Base-by-base conservation (phyloP, 352 stramenopile genomes). In the Aphanomyces invadans region DNA sequence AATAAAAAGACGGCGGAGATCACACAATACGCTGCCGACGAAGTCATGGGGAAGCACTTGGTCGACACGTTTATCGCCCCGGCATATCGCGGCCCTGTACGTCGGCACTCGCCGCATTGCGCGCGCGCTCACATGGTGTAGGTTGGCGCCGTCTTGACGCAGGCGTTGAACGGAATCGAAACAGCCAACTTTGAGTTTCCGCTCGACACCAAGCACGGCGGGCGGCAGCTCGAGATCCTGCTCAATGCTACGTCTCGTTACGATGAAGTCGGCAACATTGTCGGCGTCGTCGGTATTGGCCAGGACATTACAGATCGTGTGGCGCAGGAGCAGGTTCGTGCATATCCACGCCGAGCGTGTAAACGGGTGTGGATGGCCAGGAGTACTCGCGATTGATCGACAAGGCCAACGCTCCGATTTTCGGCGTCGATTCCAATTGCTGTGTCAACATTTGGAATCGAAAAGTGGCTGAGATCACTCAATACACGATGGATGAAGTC, bases 371-470 rank as follows among this genome's bases (percentile, higher is more conserved):
- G n/a, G n/a, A n/a, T n/a, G n/a, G n/a, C n/a, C n/a, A n/a, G 66
- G 85, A 96, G 42, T 93, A 95, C 63, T 75, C 74, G 1, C 76
- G 86, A 3, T 59, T 97, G 21, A 95, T 97, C 64, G 89, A 97
- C 51, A 95, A 83, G 3, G 88, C 89, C 0, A 96, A 97, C 53
- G 84, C 87, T 0, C 86, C 89, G 21, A 96, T 96, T 49, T 95
- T 97, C 53, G 89, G 88, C 33, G 84, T 96, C 17, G 86, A 96
- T 61, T 70, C 73, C 29, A 74, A 95, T 38, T 84, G 86, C 3
- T 70, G 71, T 21, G 87, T 96, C 7, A 93, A 92, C 55, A 95
- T 95, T 65, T 96, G 87, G 87, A 96, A 98, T 70, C 83, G 96
- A 49, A 97, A 96, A 68, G 87, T 88, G 9, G 83, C 82, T 9